Percentiles rank a stretch among this genome's conserved stretches.
phyloP scores from a whole-genome alignment of 805 yeast genomes.

The Metahyphopichia silvanorum region DNA sequence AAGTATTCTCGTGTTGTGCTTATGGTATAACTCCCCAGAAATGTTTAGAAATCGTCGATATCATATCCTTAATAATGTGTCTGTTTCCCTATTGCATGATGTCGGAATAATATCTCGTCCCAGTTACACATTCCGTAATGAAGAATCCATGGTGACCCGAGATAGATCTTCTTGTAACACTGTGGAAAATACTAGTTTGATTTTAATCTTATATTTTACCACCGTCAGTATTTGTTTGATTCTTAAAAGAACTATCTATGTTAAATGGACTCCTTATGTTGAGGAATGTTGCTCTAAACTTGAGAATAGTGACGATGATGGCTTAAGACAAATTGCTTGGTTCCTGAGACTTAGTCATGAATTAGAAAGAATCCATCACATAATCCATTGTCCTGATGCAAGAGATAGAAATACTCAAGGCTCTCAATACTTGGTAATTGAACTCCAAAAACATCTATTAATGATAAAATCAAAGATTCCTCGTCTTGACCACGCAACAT shows the following conservation, averaged over 20 bases:
- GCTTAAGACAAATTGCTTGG: constrained; percentile 46
- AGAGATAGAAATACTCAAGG: constrained; percentile 16
- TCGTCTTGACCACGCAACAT: constrained; percentile 34
- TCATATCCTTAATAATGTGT: constrained; percentile 63
- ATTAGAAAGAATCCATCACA: constrained; percentile 58
- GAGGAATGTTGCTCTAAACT: constrained; percentile 57
- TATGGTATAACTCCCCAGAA: constrained; percentile 87
- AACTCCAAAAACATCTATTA: constrained; percentile 48
- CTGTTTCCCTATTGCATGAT: constrained; percentile 70
- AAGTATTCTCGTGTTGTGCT: constrained; percentile 54
- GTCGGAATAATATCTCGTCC: constrained; percentile 65
- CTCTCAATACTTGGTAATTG: constrained; percentile 40
- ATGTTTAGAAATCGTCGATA: constrained; percentile 75
- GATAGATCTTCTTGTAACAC: constrained; percentile 1
- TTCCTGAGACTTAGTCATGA: constrained; percentile 58
- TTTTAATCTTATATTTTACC: constrained; percentile 57
- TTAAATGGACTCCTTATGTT: constrained; percentile 63
- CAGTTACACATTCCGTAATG: constrained; percentile 12
- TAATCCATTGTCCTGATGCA: constrained; percentile 39
- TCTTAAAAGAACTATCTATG: constrained; percentile 58
- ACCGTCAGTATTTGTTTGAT: constrained; percentile 65
- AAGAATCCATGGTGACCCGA: constrained; percentile 8
- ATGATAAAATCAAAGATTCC: constrained; percentile 36
- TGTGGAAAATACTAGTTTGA: constrained; percentile 47
- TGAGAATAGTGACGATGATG: constrained; percentile 29